Evolutionary conservation across 139 green algal species (phyloP).

Genomic region (Chlamydomonas sphaeroides): DNA sequence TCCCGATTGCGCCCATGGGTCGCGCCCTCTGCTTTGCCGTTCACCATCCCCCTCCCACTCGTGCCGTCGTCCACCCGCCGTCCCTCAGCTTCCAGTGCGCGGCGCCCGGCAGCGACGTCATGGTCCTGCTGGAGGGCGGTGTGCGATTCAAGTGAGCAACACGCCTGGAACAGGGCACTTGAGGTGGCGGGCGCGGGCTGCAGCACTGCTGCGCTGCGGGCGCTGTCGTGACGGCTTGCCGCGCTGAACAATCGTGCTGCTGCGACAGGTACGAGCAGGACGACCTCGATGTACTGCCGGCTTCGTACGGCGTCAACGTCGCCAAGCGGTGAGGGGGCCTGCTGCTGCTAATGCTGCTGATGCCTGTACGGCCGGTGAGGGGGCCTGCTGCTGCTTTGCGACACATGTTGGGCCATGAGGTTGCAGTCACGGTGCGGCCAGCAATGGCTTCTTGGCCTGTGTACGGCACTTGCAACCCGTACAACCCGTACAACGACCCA

Average conservation of each 20-base stretch:
- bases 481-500: background rate
- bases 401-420: background rate
- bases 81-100: constrained; percentile 15
- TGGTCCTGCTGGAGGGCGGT: constrained; percentile 38
- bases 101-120: constrained; percentile 9
- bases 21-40: background rate
- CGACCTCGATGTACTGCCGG: constrained; percentile 9
- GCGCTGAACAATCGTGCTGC: no score
- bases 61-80: background rate
- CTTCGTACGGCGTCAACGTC: constrained; percentile 29
- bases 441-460: background rate
- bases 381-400: background rate
- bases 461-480: background rate
- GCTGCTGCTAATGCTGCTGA: background rate
- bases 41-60: background rate
- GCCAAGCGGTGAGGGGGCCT: background rate
- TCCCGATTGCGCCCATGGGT: no score
- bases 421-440: no score
- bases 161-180: background rate
- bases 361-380: background rate
- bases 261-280: background rate
- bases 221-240: background rate
- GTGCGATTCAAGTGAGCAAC: constrained; percentile 13
- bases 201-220: no score
- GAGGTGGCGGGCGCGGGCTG: no score